Evolutionary conservation across 2,329 filamentous ascomycete genomes (phyloP), one percentile per base, ranked within the genome.

Genomic region (Leptographium galeiforme): DNA sequence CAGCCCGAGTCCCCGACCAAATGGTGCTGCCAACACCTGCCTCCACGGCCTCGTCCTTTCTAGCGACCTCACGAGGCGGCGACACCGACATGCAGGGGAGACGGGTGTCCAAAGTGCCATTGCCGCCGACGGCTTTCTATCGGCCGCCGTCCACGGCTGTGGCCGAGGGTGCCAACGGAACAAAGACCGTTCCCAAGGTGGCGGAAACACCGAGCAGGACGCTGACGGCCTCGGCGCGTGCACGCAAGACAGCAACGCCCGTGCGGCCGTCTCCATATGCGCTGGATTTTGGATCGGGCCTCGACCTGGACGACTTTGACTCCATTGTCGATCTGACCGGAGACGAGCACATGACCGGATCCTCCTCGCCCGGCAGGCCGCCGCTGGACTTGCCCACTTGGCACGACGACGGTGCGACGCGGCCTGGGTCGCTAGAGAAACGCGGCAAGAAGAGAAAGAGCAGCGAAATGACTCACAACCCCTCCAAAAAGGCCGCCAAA

Each of bases 361-460:
- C 57, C 1, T 57, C 57, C 1, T 58, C 57, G 6, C 52, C 55
- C 8, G 13, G 48, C 4, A 8, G 13, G 18, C 44, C 19, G 5
- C 45, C 56, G 3, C 50, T 70, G 2, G 67, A 69, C 45, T 62
- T 66, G 2, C 68, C 63, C 52, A 47, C 73, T 16, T 75, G 72
- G 73, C 66, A 67, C 2, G 71, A 73, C 48, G 69, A 70, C 18
- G 66, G 64, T 58, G 68, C 68, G 19, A 60, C 62, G 19, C 68
- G 70, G 48, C 63, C 70, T 1, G 67, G 69, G 33, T 68, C 68
- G 6, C 50, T 63, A 11, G 57, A 67, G 1, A 71, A 64, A 46
- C 67, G 68, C 47, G 67, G 67, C 18, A 76, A 72, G 62, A 80
- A 79, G 63, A 65, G 75, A 56, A 79, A 79, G 61, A 77, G 74